phyloP scores from a whole-genome alignment of 768 basidiomycete genomes.

The Grammothele lineata region DNA sequence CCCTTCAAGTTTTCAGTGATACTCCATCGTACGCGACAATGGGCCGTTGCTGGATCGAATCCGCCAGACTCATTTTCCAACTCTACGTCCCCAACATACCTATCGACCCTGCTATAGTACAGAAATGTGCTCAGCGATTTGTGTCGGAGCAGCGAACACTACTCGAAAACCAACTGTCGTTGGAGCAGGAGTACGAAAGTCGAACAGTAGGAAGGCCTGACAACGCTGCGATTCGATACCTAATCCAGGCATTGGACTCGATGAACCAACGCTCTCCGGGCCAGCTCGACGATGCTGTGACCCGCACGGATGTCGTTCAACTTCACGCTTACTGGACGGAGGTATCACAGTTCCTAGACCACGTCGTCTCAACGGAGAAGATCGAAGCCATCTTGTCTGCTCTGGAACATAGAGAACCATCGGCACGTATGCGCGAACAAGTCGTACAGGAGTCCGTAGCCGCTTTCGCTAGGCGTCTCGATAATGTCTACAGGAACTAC shows the following conservation, averaged over 20 bases:
- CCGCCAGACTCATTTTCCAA: conserved; percentile 56
- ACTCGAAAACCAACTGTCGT: conserved; percentile 43
- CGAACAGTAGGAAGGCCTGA: conserved; percentile 50
- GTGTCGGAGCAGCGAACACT: conserved; percentile 37
- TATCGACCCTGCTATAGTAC: conserved; percentile 78
- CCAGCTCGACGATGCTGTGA: conserved; percentile 25
- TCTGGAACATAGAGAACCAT: conserved; percentile 33
- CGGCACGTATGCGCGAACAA: conserved; percentile 51
- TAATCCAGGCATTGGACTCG: conserved; percentile 34
- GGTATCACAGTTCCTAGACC: conserved; percentile 68
- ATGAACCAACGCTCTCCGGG: conserved; percentile 24
- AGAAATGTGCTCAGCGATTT: conserved; percentile 42
- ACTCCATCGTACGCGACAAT: conserved; percentile 14
- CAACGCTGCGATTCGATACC: conserved; percentile 45
- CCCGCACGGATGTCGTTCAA: conserved; percentile 33
- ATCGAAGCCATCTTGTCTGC: conserved; percentile 42
- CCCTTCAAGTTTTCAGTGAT: conserved; percentile 1
- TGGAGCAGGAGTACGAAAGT: conserved; percentile 54
- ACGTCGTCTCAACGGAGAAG: conserved; percentile 46
- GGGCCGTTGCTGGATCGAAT: conserved; percentile 54
- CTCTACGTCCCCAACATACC: conserved; percentile 82
- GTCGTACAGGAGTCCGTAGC: conserved; percentile 76
- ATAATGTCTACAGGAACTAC: conserved; percentile 62
- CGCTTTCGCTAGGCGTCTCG: conserved; percentile 73
- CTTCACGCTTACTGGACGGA: conserved; percentile 71